Base-by-base conservation (phyloP, 129 eudicot species). In the Arctium lappa region DNA sequence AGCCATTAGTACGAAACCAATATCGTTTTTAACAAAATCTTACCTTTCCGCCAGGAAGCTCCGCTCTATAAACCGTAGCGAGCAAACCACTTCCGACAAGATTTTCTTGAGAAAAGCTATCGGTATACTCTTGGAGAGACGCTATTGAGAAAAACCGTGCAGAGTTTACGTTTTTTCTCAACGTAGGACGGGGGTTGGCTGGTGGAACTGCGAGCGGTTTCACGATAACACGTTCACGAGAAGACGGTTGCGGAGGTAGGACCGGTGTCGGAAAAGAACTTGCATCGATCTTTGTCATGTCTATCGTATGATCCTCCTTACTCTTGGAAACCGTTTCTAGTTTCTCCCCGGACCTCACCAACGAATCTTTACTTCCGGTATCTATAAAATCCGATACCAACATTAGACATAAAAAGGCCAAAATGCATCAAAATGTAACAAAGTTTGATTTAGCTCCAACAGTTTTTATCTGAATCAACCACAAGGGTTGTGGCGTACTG, bases 1-100 rank as follows among this genome's bases (percentile, higher is more conserved):
- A 74, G 50, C 34, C 31, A 62, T 39, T 78, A 33, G 10, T 37
- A 60, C 32, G 74, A 42, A 77, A 77, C 37, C 9, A 37, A 16
- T 12, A 38, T 53, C 74, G 31, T 11, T 31, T 80, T 75, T 2
- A 60, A 70, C 18, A 36, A 71, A 30, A 60, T 6, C 71, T 66
- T 86, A 95, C 99, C 93, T 89, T 90, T 81, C 94, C 92, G 72
- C 77, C 85, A 78, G 94, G 97, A 81, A 90, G 89, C 81, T 84
- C 92, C 8, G 92, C 94, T 80, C 81, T 86, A 75, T 92, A 92
- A 66, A 90, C 90, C 6, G 88, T 88, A 72, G 92, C 91, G 11
- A 92, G 86, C 85, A 76, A 76, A 73, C 97, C 94, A 66, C 84
- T 78, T 44, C 97, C 97, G 5, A 92, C 69, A 76, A 90, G 91